phyloP scores from a whole-genome alignment of 2,329 filamentous ascomycete genomes.

The Aspergillus calidoustus region DNA sequence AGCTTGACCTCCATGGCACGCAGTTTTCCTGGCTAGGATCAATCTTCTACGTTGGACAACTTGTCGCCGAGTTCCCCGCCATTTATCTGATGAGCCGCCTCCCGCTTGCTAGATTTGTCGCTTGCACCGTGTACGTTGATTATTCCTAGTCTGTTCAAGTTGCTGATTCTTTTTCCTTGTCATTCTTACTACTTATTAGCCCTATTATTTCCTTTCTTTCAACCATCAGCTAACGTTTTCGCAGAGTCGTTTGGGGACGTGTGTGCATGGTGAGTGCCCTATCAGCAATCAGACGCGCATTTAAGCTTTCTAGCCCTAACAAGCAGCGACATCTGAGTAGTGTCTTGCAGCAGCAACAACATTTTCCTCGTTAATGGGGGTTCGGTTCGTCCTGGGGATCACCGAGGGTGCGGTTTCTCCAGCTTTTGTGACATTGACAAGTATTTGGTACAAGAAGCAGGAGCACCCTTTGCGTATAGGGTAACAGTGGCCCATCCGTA shows the following conservation, averaged over 20 bases:
- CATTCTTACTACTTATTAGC: no score
- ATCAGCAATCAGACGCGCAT: no score
- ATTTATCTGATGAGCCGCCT: constrained; percentile 57
- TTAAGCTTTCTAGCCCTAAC: no score
- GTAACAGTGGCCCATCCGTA: background rate
- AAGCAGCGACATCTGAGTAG: no score
- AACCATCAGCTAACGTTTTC: no score
- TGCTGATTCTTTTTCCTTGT: no score
- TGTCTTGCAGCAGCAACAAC: constrained; percentile 44
- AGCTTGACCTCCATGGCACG: constrained; percentile 48
- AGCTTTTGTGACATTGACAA: constrained; percentile 53
- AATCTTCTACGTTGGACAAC: constrained; percentile 43
- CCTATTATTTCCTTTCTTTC: no score
- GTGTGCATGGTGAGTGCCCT: no score
- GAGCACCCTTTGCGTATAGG: constrained; percentile 41
- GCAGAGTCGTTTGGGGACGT: constrained; percentile 23
- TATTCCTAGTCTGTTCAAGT: constrained; percentile 22
- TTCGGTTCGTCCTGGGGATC: constrained; percentile 51
- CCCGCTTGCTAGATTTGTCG: constrained; percentile 54
- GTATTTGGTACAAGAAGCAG: constrained; percentile 47
- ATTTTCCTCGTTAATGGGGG: constrained; percentile 46
- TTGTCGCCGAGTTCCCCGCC: constrained; percentile 54
- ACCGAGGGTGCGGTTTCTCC: constrained; percentile 52
- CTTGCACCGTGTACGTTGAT: constrained; percentile 48
- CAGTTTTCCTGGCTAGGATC: constrained; percentile 55